Percentiles rank a stretch among this genome's conserved stretches.
Evolutionary conservation across 1,284 basidiomycete species (phyloP).

Genomic region (Ceratobasidium sp.): DNA sequence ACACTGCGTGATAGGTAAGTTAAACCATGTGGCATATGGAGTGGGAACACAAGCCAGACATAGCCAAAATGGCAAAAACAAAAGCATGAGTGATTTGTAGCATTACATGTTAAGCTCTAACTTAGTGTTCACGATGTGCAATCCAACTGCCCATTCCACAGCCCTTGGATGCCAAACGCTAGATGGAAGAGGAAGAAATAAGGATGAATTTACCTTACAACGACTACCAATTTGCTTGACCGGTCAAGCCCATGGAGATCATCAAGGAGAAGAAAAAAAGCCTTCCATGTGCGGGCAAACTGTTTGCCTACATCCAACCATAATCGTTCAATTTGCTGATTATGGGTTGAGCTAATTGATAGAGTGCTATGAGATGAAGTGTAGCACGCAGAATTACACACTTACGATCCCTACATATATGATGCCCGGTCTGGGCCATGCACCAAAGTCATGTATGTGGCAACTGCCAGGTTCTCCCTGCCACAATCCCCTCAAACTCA

Average conservation of each 20-base stretch:
- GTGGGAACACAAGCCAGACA: no score
- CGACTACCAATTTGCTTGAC: not conserved
- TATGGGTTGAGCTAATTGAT: not conserved
- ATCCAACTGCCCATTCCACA: not conserved
- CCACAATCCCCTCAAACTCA: not conserved
- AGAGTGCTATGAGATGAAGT: no score
- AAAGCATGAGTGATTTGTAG: no score
- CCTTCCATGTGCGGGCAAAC: not conserved
- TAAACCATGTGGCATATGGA: no score
- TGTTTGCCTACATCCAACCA: not conserved
- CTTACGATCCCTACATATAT: conserved; percentile 10
- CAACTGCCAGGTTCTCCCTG: not conserved
- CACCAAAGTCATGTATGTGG: not conserved
- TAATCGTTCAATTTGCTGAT: not conserved
- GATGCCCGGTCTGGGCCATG: not conserved
- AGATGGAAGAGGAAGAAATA: not conserved
- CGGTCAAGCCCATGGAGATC: not conserved
- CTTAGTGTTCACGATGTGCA: not conserved
- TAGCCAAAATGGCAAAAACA: no score
- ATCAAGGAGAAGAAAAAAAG: not conserved
- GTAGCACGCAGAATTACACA: no score
- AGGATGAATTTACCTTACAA: not conserved
- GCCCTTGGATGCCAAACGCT: not conserved
- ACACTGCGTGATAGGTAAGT: no score
- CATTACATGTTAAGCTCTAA: not conserved